Base-by-base conservation (phyloP, 1,284 basidiomycete species). In the Ustilago vetiveriae region DNA sequence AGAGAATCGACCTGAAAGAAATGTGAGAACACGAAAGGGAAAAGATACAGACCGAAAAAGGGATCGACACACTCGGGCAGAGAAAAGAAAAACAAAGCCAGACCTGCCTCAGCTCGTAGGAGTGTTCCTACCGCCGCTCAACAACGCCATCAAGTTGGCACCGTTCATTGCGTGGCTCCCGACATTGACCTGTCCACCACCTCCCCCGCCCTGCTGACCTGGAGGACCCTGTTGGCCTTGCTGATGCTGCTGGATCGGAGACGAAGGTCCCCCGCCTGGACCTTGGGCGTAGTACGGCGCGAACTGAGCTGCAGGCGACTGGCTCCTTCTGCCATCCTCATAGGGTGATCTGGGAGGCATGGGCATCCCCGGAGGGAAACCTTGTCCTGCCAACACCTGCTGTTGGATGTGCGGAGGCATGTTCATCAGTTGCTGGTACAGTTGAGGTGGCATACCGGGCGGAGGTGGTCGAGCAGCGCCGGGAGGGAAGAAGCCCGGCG, bases 401-500 rank as follows among this genome's bases (percentile, higher is more conserved):
- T 75, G 73, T 51, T 77, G 75, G 26, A 75, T 72, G 46, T 77
- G 75, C 24, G 75, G 75, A 8, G 75, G 75, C 50, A 77, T 59
- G 49, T 48, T 59, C 75, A 77, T 77, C 44, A 77, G 50, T 41
- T 77, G 75, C 56, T 77, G 75, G 57, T 77, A 75, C 30, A 77
- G 35, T 45, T 77, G 75, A 17, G 72, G 70, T 23, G 75, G 75
- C 54, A 77, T 69, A 6, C 70, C 70, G 4, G 68, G 68, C 30
- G 73, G 70, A 24, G 59, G 56, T 4, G 52, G 52, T 6, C 46
- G 59, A 8, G 56, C 56, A 16, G 11, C 33, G 10, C 33, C 33
- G 10, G 33, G 33, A 6, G 33, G 33, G 13, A 35, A 35, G 33
- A 35, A 35, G 23, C 65, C 65, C 6, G 56, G 36, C 22, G 36